Percentiles rank a stretch among this genome's conserved stretches.
Conservation (phyloP, 495 filamentous ascomycete species). For the Paragyromitra xinjiangensis region DNA sequence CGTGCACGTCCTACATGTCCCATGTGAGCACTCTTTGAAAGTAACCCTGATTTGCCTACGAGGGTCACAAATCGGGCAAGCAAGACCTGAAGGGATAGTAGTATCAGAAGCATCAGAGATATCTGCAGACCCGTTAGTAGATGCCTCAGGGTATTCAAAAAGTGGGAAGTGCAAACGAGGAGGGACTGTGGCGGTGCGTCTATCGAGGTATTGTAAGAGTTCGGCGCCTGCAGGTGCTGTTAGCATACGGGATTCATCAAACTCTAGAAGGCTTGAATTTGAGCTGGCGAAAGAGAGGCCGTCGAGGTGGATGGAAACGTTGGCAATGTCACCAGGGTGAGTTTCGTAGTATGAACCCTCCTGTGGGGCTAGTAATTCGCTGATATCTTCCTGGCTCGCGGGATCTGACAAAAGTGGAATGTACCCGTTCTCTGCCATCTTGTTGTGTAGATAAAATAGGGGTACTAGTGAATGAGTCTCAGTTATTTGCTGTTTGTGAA, state of each 20-base stretch:
- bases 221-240: background rate
- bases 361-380: background rate
- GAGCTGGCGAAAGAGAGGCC: background rate
- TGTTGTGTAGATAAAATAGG: background rate
- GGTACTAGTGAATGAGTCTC: background rate
- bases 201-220: no score
- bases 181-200: background rate
- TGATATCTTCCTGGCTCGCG: background rate
- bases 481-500: background rate
- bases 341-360: background rate
- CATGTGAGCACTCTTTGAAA: constrained; percentile 18
- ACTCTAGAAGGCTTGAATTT: background rate
- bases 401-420: background rate
- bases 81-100: background rate
- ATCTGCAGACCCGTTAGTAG: background rate
- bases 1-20: background rate
- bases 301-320: background rate
- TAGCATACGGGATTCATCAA: background rate
- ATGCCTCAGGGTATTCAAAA: background rate
- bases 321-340: background rate
- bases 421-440: background rate
- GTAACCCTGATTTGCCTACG: background rate
- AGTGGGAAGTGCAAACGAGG: background rate
- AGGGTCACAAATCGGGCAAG: constrained; percentile 8
- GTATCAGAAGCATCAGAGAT: constrained; percentile 4